Evolutionary conservation across 805 yeast genomes (phyloP).

Genomic region (Ogataea paradorogensis): DNA sequence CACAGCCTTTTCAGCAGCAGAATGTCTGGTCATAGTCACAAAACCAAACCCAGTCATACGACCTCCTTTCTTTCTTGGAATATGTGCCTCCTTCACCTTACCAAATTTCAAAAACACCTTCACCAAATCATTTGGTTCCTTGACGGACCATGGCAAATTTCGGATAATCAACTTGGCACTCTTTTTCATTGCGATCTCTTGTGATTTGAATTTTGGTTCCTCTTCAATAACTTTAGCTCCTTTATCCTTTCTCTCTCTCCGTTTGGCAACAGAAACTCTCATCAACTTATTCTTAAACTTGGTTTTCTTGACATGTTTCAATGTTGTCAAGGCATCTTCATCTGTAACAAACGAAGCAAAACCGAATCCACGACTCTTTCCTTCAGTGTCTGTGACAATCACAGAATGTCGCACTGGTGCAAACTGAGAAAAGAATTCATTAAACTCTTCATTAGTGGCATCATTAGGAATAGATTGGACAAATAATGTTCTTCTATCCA

Average conservation of each 20-base stretch:
- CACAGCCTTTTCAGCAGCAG: conserved; percentile 77
- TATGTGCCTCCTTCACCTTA: conserved; percentile 80
- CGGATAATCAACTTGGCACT: conserved; percentile 84
- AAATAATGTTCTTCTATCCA: conserved; percentile 68
- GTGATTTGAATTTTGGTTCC: conserved; percentile 28
- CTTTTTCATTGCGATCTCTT: conserved; percentile 38
- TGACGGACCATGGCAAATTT: conserved; percentile 94
- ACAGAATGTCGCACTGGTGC: conserved; percentile 96
- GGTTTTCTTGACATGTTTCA: conserved; percentile 59
- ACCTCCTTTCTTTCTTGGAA: conserved; percentile 86
- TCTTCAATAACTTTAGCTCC: conserved; percentile 11
- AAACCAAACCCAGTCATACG: conserved; percentile 94
- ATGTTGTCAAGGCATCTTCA: conserved; percentile 79
- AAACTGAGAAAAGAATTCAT: conserved; percentile 84
- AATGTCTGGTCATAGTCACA: conserved; percentile 78
- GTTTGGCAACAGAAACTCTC: conserved; percentile 83
- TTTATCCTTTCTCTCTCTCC: conserved; percentile 70
- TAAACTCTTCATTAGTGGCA: conserved; percentile 77
- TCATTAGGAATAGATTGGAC: conserved; percentile 81
- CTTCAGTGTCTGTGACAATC: conserved; percentile 73
- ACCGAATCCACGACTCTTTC: conserved; percentile 89
- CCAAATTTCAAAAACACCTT: conserved; percentile 76
- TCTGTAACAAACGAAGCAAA: conserved; percentile 85
- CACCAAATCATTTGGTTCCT: conserved; percentile 69
- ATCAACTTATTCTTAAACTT: conserved; percentile 66